Evolutionary conservation across 257 asterid species (phyloP), one percentile per base, ranked within the genome.

Genomic region (Solanum commersonii): DNA sequence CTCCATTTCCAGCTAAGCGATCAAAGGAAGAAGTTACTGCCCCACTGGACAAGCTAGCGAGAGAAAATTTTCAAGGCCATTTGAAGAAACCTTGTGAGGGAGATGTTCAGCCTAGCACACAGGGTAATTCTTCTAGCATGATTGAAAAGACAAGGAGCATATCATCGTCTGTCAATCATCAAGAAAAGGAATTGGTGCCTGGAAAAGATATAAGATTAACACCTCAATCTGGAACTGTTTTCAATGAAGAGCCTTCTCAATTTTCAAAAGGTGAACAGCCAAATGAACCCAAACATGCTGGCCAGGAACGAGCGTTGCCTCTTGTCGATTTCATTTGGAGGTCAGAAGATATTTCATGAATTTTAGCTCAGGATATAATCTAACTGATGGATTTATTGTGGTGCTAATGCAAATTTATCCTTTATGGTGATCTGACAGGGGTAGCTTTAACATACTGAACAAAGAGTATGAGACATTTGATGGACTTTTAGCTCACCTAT

Each of bases 291-390:
- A 49, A 85, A 59, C 86, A 63, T 84, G 88, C 73, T 56, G 22
- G 52, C 46, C n/a, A 13, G 40, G 88, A 22, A 33, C 78, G 33
- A 68, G 91, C 93, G 15, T 87, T 87, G 85, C 98, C 98, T 67
- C 73, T 87, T 37, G 34, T 83, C 67, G 56, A 63, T 79, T 94
- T 94, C 34, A 88, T 96, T 91, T 96, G 98, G 98, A 94, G 94
- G 98, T 94, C 73, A 93, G 91, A 71, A 91, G 89, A 77, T 13
- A 7, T 87, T 67, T 90, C 78, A 78, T 74, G 9, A 60, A 9
- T 83, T 25, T 88, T 25, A 22, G 44, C 70, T 27, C 23, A 15
- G 65, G 40, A 38, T 33, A 89, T 78, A 70, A 23, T 52, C 18
- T 33, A 77, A 79, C 46, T 40, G 60, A 46, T 79, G 70, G 29